A percentile compares a stretch with the other conserved stretches of the same genome.
phyloP scores from a whole-genome alignment of 768 basidiomycete species.

The Neoboletus magnificus region DNA sequence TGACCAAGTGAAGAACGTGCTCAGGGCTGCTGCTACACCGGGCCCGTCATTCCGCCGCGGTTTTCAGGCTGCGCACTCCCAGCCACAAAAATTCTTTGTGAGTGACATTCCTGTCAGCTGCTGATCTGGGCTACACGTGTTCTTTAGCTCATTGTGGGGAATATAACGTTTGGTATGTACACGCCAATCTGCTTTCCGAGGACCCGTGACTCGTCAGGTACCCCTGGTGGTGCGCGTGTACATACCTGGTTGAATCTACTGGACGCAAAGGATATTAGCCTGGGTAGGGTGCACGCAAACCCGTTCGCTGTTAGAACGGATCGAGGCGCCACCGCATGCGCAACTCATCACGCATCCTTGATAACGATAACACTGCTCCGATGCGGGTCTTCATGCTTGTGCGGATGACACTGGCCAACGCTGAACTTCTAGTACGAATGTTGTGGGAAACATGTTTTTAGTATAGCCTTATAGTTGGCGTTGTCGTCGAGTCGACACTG shows the following conservation, averaged over 20 bases:
- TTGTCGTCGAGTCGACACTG: conserved; percentile 8
- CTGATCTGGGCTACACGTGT: conserved; percentile 17
- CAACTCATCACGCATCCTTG: neutral
- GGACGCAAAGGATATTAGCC: neutral
- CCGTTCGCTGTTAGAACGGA: neutral
- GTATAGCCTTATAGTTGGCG: neutral
- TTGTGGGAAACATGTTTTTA: conserved; percentile 3
- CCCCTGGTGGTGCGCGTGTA: neutral
- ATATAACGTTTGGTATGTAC: conserved; percentile 18
- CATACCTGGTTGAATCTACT: conserved; percentile 4
- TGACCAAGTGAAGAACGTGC: conserved; percentile 9
- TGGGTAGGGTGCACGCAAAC: neutral
- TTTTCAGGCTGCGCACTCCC: too few relatives aligned
- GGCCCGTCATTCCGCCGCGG: neutral
- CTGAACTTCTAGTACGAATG: neutral
- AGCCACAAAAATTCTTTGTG: neutral
- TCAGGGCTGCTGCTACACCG: neutral
- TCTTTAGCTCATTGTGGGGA: conserved; percentile 24
- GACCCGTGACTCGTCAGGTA: conserved; percentile 10
- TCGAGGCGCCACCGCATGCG: neutral
- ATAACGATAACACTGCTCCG: neutral
- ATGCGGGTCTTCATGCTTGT: neutral
- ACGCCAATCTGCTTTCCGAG: conserved; percentile 6
- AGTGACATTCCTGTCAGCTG: neutral
- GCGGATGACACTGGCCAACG: neutral